phyloP scores from a whole-genome alignment of 108 stramenopile genomes.

The Mediolabrus comicus region DNA sequence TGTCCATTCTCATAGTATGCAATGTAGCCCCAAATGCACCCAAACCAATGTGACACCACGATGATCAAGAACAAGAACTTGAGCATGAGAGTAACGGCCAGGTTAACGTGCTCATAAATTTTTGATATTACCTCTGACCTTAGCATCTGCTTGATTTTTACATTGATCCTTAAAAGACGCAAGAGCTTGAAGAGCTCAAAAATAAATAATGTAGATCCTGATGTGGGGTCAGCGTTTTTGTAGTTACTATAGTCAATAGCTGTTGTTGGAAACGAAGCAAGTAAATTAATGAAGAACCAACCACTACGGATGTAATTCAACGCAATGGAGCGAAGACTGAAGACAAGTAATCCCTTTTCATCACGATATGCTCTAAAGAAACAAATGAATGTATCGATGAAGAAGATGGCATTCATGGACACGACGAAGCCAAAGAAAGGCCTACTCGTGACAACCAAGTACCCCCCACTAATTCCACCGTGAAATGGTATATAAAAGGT shows the following conservation, averaged over 20 bases:
- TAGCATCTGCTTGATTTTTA: slow-evolving; percentile 16
- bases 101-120: slow-evolving; percentile 5
- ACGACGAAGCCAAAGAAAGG: slow-evolving; percentile 30
- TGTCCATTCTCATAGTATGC: slow-evolving; percentile 26
- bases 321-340: slow-evolving; percentile 31
- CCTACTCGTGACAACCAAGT: slow-evolving; percentile 4
- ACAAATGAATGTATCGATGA: slow-evolving; percentile 49
- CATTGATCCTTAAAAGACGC: slow-evolving; percentile 22
- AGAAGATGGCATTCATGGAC: slow-evolving; percentile 37
- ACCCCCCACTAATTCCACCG: slow-evolving; percentile 47
- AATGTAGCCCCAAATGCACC: slow-evolving; percentile 29
- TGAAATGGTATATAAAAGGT: slow-evolving; percentile 41
- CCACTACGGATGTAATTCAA: slow-evolving; percentile 35
- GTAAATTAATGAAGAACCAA: slow-evolving; percentile 43
- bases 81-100: slow-evolving; percentile 13
- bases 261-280: slow-evolving; percentile 35
- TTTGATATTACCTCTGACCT: slow-evolving; percentile 16
- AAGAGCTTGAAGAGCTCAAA: slow-evolving; percentile 32
- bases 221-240: background rate
- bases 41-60: slow-evolving; percentile 23
- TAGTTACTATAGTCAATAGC: background rate
- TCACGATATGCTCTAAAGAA: slow-evolving; percentile 50
- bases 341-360: slow-evolving; percentile 20
- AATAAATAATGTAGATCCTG: background rate
- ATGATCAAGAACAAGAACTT: slow-evolving; percentile 31